Conservation (phyloP, 257 asterid genomes). For the Solanum verrucosum region DNA sequence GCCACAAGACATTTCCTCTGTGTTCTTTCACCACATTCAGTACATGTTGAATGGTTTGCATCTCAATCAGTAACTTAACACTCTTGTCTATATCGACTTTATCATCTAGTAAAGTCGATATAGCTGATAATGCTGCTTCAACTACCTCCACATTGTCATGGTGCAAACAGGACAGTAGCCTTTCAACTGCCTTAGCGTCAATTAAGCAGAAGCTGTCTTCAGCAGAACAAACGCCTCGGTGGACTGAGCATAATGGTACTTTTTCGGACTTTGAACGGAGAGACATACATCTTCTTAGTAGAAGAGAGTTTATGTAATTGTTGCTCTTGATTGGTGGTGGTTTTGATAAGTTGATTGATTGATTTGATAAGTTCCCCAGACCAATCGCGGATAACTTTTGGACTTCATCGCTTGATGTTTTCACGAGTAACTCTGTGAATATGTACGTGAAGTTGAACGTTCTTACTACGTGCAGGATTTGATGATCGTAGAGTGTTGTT, state of each 20-base stretch:
- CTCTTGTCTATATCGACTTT: slow-evolving; percentile 55
- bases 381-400: slow-evolving; percentile 55
- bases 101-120: slow-evolving; percentile 66
- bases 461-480: slow-evolving; percentile 37
- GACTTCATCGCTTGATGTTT: slow-evolving; percentile 62
- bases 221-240: slow-evolving; percentile 71
- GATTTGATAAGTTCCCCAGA: slow-evolving; percentile 59
- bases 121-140: slow-evolving; percentile 61
- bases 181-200: slow-evolving; percentile 59
- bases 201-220: slow-evolving; percentile 64
- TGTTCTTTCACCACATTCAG: slow-evolving; percentile 63
- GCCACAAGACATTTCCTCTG: slow-evolving; percentile 38
- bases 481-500: slow-evolving; percentile 58
- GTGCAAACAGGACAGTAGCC: slow-evolving; percentile 49
- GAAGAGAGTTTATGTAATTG: slow-evolving; percentile 24
- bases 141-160: slow-evolving; percentile 64
- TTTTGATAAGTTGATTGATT: slow-evolving; percentile 42
- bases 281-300: slow-evolving; percentile 34
- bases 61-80: slow-evolving; percentile 37
- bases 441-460: slow-evolving; percentile 41
- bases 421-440: slow-evolving; percentile 46
- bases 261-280: slow-evolving; percentile 13
- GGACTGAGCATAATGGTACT: slow-evolving; percentile 46
- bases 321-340: slow-evolving; percentile 36
- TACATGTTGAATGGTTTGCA: slow-evolving; percentile 35